These are phyloP conservation scores for Crassisporium funariophilum DNA, from an alignment of 768 basidiomycete genomes.

Conservation along the genomic window DNA sequence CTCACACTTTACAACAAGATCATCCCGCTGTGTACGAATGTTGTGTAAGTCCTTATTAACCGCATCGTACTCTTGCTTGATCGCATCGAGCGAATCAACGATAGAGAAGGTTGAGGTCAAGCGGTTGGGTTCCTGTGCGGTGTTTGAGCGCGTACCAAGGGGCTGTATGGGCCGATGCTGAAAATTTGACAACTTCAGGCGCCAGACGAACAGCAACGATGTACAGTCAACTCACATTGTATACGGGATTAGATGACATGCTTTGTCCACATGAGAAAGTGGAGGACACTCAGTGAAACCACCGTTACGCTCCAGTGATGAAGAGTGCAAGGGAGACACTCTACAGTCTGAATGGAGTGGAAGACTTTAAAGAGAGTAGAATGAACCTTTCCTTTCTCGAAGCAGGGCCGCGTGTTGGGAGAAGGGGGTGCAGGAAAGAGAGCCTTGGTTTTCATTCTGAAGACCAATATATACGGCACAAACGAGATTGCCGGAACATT, in stretches of 20 bases:
- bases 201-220: background rate
- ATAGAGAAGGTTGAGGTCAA: slow-evolving; percentile 42
- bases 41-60: slow-evolving; percentile 60
- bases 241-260: slow-evolving; percentile 30
- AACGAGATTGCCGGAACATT: slow-evolving; percentile 27
- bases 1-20: slow-evolving; percentile 79
- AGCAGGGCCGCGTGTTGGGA: slow-evolving; percentile 16
- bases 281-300: background rate
- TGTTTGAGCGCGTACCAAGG: slow-evolving; percentile 37
- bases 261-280: slow-evolving; percentile 3
- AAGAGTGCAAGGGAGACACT: background rate
- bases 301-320: background rate
- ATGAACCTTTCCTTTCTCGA: no score
- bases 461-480: slow-evolving; percentile 27
- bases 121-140: slow-evolving; percentile 33
- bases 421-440: slow-evolving; percentile 19
- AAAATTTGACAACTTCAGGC: background rate
- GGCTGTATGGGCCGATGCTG: slow-evolving; percentile 54
- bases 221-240: slow-evolving; percentile 24
- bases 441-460: slow-evolving; percentile 23
- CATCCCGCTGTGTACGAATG: slow-evolving; percentile 74
- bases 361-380: slow-evolving; percentile 10
- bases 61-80: slow-evolving; percentile 79
- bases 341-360: slow-evolving; percentile 5
- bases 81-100: slow-evolving; percentile 68